These are phyloP conservation scores for Kurtzmaniella quercitrusa DNA, from an alignment of 1,139 yeast species.

Conservation along the genomic window DNA sequence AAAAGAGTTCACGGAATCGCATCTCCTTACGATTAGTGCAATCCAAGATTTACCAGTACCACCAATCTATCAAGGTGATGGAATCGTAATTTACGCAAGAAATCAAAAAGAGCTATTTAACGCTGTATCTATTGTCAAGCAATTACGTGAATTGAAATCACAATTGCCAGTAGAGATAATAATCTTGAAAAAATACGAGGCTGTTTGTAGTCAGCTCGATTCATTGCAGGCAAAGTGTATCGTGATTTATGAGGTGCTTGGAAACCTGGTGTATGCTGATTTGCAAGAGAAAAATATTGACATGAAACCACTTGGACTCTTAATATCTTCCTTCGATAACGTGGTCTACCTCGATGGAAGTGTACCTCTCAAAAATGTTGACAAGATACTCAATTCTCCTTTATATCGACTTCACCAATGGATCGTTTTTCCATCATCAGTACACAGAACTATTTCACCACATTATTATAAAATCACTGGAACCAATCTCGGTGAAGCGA, in stretches of 20 bases:
- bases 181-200: not conserved
- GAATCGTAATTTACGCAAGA: slow-evolving; percentile 30
- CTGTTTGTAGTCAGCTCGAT: slow-evolving; percentile 14
- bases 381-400: slow-evolving; percentile 21
- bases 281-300: slow-evolving; percentile 23
- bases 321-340: slow-evolving; percentile 33
- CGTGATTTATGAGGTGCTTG: slow-evolving; percentile 25
- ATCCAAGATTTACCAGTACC: slow-evolving; percentile 24
- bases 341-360: slow-evolving; percentile 33
- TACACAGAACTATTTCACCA: slow-evolving; percentile 36
- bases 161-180: slow-evolving; percentile 34
- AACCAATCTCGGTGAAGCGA: slow-evolving; percentile 25
- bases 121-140: slow-evolving; percentile 28
- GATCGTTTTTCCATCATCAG: slow-evolving; percentile 37
- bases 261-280: slow-evolving; percentile 16
- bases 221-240: slow-evolving; percentile 29
- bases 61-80: slow-evolving; percentile 28
- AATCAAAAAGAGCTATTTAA: slow-evolving; percentile 9
- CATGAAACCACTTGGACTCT: slow-evolving; percentile 28
- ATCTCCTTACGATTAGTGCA: slow-evolving; percentile 21
- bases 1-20: slow-evolving; percentile 19
- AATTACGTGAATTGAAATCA: slow-evolving; percentile 31
- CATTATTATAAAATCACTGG: slow-evolving; percentile 32
- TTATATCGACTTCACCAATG: slow-evolving; percentile 27
- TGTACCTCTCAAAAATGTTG: slow-evolving; percentile 31